Base-by-base conservation (phyloP, 306 rosid species). In the Crataegus laevigata region DNA sequence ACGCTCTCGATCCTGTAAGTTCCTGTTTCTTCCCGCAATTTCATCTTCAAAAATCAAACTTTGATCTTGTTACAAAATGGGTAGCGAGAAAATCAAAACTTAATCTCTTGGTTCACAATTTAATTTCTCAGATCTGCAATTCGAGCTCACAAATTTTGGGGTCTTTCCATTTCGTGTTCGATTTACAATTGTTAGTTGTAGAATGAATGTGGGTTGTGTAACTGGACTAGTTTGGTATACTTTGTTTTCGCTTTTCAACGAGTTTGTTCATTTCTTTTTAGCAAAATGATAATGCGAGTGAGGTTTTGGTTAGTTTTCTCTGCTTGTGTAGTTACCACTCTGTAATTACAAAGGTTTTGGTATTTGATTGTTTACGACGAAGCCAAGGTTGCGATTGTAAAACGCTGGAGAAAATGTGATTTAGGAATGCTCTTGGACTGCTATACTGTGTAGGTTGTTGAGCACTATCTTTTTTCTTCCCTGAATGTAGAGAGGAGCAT, bases 1-100 rank as follows among this genome's bases (percentile, higher is more conserved):
- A 94, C 82, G 92, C 65, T 76, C 96, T 94, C 26, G 97, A 94
- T 30, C 97, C 97, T 28, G 98, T 90, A 83, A 80, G 91, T 30
- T 34, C 26, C 12, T 71, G 11, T 55, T 45, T 11, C 17, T 36
- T 21, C 40, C n/a, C 36, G 10, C 15, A 5, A 8, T 68, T 50
- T 65, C 25, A 21, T 55, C 24, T 11, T 64, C 19, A 6, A 22
- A 6, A 58, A 0, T 26, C 42, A 18, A 18, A 10, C 42, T 24
- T 59, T 38, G 32, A 43, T 73, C 76, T 10, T 73, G 57, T 73
- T 59, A 28, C 25, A 21, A 38, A 34, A 72, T 34, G 75, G 30
- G n/a, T 9, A 42, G 45, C 45, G 4, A 11, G 45, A 42, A 42
- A 11, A 42, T 42, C 13, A 42, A 42, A 42, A 42, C 0, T 42